Conservation (phyloP, 257 asterid species). For the Linderniella brevidens region DNA sequence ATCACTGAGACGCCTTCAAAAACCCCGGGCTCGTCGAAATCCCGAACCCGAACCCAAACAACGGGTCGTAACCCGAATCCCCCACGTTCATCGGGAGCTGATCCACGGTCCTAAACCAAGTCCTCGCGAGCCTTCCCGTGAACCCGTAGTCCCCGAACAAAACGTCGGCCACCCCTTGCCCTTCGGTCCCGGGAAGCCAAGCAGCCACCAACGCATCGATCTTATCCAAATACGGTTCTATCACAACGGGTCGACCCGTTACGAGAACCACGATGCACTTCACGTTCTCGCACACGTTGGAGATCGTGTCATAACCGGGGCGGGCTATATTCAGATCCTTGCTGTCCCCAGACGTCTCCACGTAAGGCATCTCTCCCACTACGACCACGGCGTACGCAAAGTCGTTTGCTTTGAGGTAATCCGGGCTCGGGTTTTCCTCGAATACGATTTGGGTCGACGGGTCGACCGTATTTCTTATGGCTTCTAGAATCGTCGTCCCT, state of each 20-base stretch:
- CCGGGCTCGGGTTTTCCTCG: conserved; percentile 19
- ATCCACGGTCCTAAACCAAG: conserved; percentile 44
- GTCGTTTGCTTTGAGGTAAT: conserved; percentile 19
- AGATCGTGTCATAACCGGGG: conserved; percentile 25
- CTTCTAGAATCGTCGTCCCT: conserved; percentile 41
- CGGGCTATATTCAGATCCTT: conserved; percentile 20
- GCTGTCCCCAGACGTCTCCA: conserved; percentile 35
- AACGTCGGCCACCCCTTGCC: conserved; percentile 41
- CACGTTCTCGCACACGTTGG: conserved; percentile 20
- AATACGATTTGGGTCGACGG: conserved; percentile 27
- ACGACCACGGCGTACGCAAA: conserved; percentile 40
- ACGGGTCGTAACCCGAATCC: conserved; percentile 33
- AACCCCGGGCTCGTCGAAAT: conserved; percentile 19
- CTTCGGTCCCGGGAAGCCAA: conserved; percentile 58
- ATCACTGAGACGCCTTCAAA: too few relatives aligned
- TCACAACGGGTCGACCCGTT: conserved; percentile 39
- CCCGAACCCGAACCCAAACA: conserved; percentile 45
- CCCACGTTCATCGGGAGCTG: conserved; percentile 56
- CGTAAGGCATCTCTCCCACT: conserved; percentile 49
- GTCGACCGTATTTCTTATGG: conserved; percentile 21
- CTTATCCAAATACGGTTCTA: conserved; percentile 29
- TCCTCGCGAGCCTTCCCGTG: conserved; percentile 35
- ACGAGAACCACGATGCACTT: conserved; percentile 35
- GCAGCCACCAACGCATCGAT: conserved; percentile 46
- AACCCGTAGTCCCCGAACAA: conserved; percentile 38